Conservation (phyloP, 441 rosid species). For the Dalechampia spathulata region DNA sequence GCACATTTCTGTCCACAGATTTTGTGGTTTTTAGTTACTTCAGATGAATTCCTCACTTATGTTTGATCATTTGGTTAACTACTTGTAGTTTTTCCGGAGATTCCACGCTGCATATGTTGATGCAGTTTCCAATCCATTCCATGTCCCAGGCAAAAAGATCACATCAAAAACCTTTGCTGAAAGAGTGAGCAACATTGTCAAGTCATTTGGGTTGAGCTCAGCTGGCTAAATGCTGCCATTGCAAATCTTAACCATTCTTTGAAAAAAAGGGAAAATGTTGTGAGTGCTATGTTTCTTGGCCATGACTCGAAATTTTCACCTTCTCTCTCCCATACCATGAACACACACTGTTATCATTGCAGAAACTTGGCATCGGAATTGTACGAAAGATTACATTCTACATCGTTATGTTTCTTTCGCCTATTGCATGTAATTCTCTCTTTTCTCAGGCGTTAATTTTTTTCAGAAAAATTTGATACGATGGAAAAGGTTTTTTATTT, state of each 20-base stretch:
- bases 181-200: conserved; percentile 72
- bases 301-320: too few species aligned
- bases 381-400: neutral
- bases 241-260: conserved; percentile 3
- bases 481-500: too few species aligned
- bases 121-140: conserved; percentile 93
- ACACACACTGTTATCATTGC: conserved; percentile 9
- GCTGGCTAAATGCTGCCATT: conserved; percentile 22
- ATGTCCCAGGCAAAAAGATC: conserved; percentile 87
- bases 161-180: conserved; percentile 77
- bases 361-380: neutral
- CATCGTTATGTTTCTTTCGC: too few species aligned
- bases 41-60: neutral
- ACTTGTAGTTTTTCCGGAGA: conserved; percentile 63
- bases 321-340: too few species aligned
- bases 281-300: too few species aligned
- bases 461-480: too few species aligned
- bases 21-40: neutral
- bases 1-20: too few species aligned
- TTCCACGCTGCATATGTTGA: conserved; percentile 91
- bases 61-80: neutral
- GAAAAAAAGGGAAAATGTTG: too few species aligned
- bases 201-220: conserved; percentile 74
- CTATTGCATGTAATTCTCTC: too few species aligned
- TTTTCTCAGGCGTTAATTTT: too few species aligned